phyloP scores from a whole-genome alignment of 2,329 filamentous ascomycete species.

The Trichoderma breve region DNA sequence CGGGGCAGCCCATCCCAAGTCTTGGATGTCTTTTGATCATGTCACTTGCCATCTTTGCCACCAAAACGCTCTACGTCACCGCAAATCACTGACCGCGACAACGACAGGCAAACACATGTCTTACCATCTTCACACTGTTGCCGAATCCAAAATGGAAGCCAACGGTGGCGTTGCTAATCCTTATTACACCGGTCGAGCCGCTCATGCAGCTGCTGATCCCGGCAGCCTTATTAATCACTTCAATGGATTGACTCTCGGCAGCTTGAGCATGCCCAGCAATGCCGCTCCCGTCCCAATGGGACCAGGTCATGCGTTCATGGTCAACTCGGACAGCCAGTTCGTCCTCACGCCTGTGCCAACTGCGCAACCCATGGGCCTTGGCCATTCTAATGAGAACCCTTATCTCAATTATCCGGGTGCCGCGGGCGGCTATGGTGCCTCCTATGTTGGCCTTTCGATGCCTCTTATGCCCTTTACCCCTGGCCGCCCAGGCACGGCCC shows the following conservation, averaged over 20 bases:
- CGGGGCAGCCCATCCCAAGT: no score
- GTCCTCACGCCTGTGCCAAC: conserved; percentile 38
- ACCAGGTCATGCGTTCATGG: conserved; percentile 37
- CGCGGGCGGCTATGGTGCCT: conserved; percentile 36
- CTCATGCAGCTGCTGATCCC: conserved; percentile 33
- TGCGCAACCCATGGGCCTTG: conserved; percentile 37
- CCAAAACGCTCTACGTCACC: background rate
- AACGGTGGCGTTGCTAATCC: conserved; percentile 32
- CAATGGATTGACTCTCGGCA: conserved; percentile 38
- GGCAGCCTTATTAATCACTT: conserved; percentile 36
- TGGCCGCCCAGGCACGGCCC: conserved; percentile 44
- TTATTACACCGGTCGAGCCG: conserved; percentile 33
- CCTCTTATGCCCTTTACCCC: conserved; percentile 52
- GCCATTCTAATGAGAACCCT: conserved; percentile 34
- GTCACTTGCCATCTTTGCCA: background rate
- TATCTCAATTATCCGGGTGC: conserved; percentile 35
- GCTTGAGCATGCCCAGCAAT: conserved; percentile 35
- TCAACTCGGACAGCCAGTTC: conserved; percentile 40
- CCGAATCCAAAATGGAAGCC: conserved; percentile 37
- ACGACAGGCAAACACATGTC: conserved; percentile 30
- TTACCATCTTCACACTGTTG: conserved; percentile 35
- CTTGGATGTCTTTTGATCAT: background rate
- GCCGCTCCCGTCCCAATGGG: conserved; percentile 33
- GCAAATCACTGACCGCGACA: background rate
- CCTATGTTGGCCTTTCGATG: conserved; percentile 38